Base-by-base conservation (phyloP, 2,329 filamentous ascomycete species). In the Nothopassalora personata region DNA sequence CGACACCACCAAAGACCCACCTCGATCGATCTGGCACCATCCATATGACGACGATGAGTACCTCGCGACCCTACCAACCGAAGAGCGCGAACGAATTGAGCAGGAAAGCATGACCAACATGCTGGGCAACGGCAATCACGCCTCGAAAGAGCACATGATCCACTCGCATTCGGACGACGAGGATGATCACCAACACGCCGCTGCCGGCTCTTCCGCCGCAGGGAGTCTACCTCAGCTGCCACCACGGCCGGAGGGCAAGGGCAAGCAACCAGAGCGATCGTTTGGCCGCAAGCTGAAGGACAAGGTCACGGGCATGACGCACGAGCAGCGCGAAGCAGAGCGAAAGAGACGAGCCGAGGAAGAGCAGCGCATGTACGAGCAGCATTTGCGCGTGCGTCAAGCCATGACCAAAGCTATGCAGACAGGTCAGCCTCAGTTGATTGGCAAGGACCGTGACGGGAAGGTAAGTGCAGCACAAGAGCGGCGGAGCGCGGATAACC, bases 251-350 rank as follows among this genome's bases (percentile, higher is more conserved):
- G 43, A 62, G 1, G 64, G 60, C 23, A 64, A 67, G 57, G 71
- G 70, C 45, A 74, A 70, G 8, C 72, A 72, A 13, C 62, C 67
- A 57, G 66, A 70, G 60, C 60, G 57, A n/a, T 65, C 57, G 10
- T 76, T 84, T 23, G 82, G 82, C 1, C 77, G 83, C 57, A 81
- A 79, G 55, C 72, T 86, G 63, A 86, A 86, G 68, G 83, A 86
- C 70, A 81, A 80, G 64, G 65, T 86, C 15, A 86, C 84, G 0
- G 73, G 76, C 15, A 80, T 78, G 4, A 84, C 83, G 4, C 83
- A 86, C 68, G 73, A 79, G 27, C 73, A 86, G 66, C 80, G 83
- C 27, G 77, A 78, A 54, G 68, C 69, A 5, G 73, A 77, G 28
- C 77, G 83, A 4, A 64, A 64, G 2, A 69, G 72, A 33, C 77